These are phyloP conservation scores for Heracleum sosnowskyi DNA, from an alignment of 129 eudicot species.

Conservation along the genomic window DNA sequence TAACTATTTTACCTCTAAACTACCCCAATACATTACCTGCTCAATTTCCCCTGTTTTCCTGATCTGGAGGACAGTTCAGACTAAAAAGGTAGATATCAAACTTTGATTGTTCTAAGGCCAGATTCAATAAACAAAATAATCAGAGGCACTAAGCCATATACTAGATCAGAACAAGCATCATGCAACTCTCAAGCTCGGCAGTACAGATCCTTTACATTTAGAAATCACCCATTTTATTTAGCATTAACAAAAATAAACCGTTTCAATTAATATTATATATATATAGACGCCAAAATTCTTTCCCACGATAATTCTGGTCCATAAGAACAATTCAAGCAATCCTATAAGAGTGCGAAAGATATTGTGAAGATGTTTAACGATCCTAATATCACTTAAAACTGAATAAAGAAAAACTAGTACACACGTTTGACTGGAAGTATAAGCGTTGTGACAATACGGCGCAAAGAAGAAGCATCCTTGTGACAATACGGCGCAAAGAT, in stretches of 20 bases:
- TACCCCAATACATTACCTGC: neutral
- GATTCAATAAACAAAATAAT: neutral
- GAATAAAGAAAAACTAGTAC: neutral
- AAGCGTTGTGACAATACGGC: neutral
- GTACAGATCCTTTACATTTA: neutral
- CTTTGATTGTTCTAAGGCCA: neutral
- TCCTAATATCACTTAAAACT: neutral
- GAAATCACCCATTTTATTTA: neutral
- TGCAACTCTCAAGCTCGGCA: neutral
- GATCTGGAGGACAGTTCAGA: too few relatives aligned
- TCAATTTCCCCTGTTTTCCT: too few relatives aligned
- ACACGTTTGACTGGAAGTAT: neutral
- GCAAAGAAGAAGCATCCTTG: neutral
- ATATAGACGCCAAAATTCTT: neutral
- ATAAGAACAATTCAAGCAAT: neutral
- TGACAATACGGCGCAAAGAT: neutral
- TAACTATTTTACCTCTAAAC: neutral
- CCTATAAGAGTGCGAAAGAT: neutral
- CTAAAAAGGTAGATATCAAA: too few relatives aligned
- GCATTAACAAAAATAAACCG: neutral
- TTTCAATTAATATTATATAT: neutral
- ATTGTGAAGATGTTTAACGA: neutral
- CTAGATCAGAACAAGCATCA: neutral
- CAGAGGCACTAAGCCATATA: neutral
- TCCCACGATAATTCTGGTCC: neutral